Evolutionary conservation across 768 basidiomycete species (phyloP).

Genomic region (Rhizopogon vesiculosus): DNA sequence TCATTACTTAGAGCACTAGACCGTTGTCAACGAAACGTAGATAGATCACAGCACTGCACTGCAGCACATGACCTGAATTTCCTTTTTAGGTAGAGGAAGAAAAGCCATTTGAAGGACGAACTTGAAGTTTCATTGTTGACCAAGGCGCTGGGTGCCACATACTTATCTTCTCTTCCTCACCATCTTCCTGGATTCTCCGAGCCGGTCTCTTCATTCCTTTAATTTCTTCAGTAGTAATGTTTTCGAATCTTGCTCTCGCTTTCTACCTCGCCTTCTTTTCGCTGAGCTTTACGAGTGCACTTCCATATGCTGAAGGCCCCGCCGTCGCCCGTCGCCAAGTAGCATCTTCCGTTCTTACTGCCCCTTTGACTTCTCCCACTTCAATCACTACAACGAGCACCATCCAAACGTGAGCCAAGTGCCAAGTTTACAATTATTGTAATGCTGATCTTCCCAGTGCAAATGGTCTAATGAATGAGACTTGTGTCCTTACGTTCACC

Average conservation of each 20-base stretch:
- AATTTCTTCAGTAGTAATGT: slow-evolving; percentile 18
- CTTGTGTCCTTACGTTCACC: slow-evolving; percentile 55
- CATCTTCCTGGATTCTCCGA: slow-evolving; percentile 16
- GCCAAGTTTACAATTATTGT: background rate
- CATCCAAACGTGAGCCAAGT: slow-evolving; percentile 37
- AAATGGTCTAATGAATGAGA: slow-evolving; percentile 48
- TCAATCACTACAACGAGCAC: slow-evolving; percentile 31
- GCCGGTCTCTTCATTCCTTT: slow-evolving; percentile 33
- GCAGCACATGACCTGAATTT: background rate
- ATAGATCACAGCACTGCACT: background rate
- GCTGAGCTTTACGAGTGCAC: slow-evolving; percentile 20
- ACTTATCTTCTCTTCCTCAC: slow-evolving; percentile 11
- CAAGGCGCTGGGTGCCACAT: slow-evolving; percentile 31
- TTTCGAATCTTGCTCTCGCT: slow-evolving; percentile 11
- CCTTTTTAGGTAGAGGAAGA: background rate
- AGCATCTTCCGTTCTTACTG: slow-evolving; percentile 12
- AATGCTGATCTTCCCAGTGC: slow-evolving; percentile 26
- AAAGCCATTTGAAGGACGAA: background rate
- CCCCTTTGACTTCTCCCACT: slow-evolving; percentile 26
- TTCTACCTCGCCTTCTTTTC: slow-evolving; percentile 22
- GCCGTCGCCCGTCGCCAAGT: slow-evolving; percentile 15
- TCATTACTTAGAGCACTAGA: background rate
- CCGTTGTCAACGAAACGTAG: background rate
- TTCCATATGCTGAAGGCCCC: slow-evolving; percentile 14
- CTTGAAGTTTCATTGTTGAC: background rate